phyloP scores from a whole-genome alignment of 2,329 filamentous ascomycete species.

The Beauveria bassiana region DNA sequence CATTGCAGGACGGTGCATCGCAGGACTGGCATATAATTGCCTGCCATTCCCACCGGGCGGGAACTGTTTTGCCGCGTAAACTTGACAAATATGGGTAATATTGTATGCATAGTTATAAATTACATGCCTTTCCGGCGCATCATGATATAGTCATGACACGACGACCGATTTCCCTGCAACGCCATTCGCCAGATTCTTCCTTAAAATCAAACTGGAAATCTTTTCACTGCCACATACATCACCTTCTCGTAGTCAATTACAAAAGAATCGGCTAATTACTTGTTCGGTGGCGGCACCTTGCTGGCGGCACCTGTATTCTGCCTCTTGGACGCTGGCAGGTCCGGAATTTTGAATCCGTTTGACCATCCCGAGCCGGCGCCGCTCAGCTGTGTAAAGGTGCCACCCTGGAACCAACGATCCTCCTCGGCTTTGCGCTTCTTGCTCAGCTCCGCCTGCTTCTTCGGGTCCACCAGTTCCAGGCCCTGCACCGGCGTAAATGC shows the following conservation, averaged over 20 bases:
- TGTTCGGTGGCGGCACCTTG: constrained; percentile 20
- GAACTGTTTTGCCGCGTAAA: not conserved
- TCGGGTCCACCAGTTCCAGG: constrained; percentile 89
- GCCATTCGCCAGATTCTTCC: not conserved
- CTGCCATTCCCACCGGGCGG: not conserved
- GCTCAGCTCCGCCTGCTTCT: constrained; percentile 77
- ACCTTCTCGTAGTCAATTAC: not conserved
- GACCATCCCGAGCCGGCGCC: constrained; percentile 20
- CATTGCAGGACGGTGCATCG: not conserved
- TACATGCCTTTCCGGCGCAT: not conserved
- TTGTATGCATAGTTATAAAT: not conserved
- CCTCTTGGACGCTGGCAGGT: constrained; percentile 66
- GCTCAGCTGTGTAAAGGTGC: constrained; percentile 84
- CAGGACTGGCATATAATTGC: too few species aligned
- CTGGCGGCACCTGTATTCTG: constrained; percentile 56
- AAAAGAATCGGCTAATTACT: not conserved
- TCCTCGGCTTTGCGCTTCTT: constrained; percentile 91
- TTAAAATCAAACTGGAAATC: not conserved
- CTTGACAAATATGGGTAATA: not conserved
- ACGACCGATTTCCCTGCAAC: not conserved
- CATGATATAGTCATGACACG: not conserved
- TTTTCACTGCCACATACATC: not conserved
- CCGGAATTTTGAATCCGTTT: constrained; percentile 73
- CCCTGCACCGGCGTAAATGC: constrained; percentile 94
- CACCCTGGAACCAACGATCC: constrained; percentile 93